phyloP scores from a whole-genome alignment of 352 stramenopile genomes.

The Thalassiosira hispida region DNA sequence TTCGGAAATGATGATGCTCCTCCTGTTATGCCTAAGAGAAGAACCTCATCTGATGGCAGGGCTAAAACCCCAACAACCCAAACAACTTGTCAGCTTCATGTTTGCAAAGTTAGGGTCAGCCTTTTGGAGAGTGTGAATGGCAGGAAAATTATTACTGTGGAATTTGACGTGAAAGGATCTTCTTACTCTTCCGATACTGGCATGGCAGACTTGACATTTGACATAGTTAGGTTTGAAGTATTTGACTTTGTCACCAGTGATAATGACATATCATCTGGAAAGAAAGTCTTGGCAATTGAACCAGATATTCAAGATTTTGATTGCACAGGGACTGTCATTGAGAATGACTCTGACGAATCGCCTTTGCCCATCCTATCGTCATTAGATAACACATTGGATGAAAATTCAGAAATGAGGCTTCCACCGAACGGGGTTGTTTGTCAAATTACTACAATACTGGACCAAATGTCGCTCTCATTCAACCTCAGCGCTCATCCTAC shows the following conservation, averaged over 20 bases:
- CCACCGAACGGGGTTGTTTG: constrained; percentile 67
- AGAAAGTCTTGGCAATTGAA: constrained; percentile 49
- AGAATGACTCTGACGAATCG: not conserved
- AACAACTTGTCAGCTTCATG: constrained; percentile 57
- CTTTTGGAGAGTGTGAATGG: constrained; percentile 49
- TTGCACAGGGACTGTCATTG: not conserved
- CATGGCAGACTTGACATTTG: constrained; percentile 71
- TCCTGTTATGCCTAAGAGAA: constrained; percentile 8
- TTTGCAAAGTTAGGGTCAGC: constrained; percentile 54
- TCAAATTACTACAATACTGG: constrained; percentile 52
- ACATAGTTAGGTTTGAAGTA: constrained; percentile 71
- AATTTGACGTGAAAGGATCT: constrained; percentile 51
- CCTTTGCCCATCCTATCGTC: not conserved
- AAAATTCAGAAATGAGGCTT: constrained; percentile 27
- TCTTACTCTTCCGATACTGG: constrained; percentile 60
- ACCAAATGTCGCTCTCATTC: constrained; percentile 55
- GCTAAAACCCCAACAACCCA: constrained; percentile 13
- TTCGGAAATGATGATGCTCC: not conserved
- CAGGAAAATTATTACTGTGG: constrained; percentile 57
- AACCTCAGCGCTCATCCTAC: constrained; percentile 67
- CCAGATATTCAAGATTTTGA: constrained; percentile 13
- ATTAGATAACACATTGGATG: not conserved
- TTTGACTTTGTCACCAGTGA: constrained; percentile 51
- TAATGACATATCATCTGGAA: constrained; percentile 4
- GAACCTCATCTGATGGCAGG: not conserved